Percentiles rank a stretch among this genome's conserved stretches.
Conservation (phyloP, 2,329 filamentous ascomycete genomes). For the Colletotrichum godetiae region DNA sequence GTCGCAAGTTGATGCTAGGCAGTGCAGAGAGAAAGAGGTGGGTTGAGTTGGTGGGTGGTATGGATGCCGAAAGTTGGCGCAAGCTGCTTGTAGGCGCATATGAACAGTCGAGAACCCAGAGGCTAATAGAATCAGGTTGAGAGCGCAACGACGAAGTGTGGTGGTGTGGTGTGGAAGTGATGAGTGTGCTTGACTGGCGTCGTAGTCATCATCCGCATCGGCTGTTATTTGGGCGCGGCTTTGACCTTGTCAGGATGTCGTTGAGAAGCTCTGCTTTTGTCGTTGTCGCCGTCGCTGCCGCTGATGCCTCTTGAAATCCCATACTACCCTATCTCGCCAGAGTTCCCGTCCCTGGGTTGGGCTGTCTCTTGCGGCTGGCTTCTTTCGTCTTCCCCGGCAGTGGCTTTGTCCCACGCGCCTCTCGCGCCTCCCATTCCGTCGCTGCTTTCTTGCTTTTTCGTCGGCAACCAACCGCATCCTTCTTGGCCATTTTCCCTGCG, state of each 20-base stretch:
- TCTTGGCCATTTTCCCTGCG: conserved; percentile 8
- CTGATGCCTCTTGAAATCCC: neutral
- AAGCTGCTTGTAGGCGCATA: conserved; percentile 8
- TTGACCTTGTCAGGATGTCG: neutral
- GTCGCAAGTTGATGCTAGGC: conserved; percentile 3
- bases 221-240: neutral
- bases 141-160: neutral
- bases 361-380: conserved; percentile 9
- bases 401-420: conserved; percentile 31
- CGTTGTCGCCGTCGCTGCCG: neutral
- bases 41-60: conserved; percentile 10
- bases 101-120: neutral
- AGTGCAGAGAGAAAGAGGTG: neutral
- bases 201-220: neutral
- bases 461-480: conserved; percentile 27
- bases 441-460: conserved; percentile 28
- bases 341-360: neutral
- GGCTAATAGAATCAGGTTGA: conserved; percentile 5
- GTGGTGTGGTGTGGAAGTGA: neutral
- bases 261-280: neutral
- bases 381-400: conserved; percentile 21
- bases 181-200: neutral
- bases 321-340: conserved; percentile 1
- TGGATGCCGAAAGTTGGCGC: conserved; percentile 6
- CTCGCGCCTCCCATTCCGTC: conserved; percentile 31